Percentiles rank a stretch among this genome's conserved stretches.
Conservation (phyloP, 345 rosid species). For the Turnera subulata region DNA sequence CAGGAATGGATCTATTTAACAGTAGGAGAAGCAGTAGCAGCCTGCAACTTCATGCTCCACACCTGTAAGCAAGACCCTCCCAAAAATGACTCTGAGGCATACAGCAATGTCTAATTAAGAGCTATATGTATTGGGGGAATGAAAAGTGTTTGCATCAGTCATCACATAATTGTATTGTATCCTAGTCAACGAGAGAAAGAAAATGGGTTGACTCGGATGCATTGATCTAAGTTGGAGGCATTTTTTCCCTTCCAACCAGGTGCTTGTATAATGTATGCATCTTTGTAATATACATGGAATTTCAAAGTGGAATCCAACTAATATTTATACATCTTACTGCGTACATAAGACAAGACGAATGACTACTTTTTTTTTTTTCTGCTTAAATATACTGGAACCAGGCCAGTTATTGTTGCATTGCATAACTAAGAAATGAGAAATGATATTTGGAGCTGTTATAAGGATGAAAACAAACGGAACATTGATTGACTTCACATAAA, state of each 20-base stretch:
- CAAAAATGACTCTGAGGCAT: slow-evolving; percentile 33
- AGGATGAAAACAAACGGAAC: slow-evolving; percentile 7
- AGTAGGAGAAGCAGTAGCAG: slow-evolving; percentile 83
- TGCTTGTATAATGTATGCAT: slow-evolving; percentile 3
- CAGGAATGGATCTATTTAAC: slow-evolving; percentile 77
- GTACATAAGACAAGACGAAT: slow-evolving; percentile 3
- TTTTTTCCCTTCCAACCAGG: slow-evolving; percentile 23
- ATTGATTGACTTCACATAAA: background rate
- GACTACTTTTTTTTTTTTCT: background rate
- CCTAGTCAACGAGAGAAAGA: background rate
- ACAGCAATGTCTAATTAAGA: slow-evolving; percentile 32
- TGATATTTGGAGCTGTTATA: slow-evolving; percentile 37
- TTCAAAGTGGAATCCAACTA: background rate
- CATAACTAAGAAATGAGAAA: background rate
- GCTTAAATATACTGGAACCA: background rate
- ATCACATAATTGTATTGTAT: too few species aligned
- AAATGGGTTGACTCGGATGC: background rate
- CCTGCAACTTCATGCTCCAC: slow-evolving; percentile 80
- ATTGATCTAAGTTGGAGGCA: slow-evolving; percentile 9
- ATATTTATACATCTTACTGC: too few species aligned
- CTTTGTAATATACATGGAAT: slow-evolving; percentile 7
- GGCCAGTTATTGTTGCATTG: background rate
- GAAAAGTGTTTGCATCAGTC: too few species aligned
- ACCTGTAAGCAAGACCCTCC: slow-evolving; percentile 31
- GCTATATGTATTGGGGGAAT: too few species aligned